Evolutionary conservation across 768 basidiomycete species (phyloP), one percentile per base, ranked within the genome.

Genomic region (Gymnopilus dilepis): DNA sequence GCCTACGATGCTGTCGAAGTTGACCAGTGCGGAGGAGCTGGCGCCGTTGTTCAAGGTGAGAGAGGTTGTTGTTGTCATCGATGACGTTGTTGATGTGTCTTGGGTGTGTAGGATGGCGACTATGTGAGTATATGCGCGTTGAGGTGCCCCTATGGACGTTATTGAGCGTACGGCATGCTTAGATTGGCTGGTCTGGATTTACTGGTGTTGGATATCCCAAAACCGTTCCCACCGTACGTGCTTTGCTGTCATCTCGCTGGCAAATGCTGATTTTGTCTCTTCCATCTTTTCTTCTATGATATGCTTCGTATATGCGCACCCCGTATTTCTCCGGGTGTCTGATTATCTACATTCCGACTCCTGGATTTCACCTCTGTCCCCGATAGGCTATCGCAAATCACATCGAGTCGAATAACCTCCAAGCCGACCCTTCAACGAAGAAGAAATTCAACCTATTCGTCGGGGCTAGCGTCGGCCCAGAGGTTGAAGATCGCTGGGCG

Each of bases 161-260:
- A 8, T 7, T 50, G 47, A 50, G 12, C 47, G 26, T n/a, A 15
- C n/a, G 28, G 4, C 28, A 17, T 50, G 28, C 19, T 33, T 68
- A 82, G 81, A 82, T 83, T 62, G 82, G 81, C 33, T 83, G 80
- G 78, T 81, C 80, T 38, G 82, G 81, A 4, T 83, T 82, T 64
- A 83, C 81, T 21, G 82, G 82, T 22, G 82, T 83, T 9, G 82
- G 82, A 13, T 83, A 83, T 63, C 82, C 82, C 24, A 82, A 83
- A 62, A 70, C 69, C 3, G 74, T 80, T 24, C 82, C 81, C 17
- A 76, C 79, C 0, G 80, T 80, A 59, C 33, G 77, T 75, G 19
- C 45, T 17, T 43, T 34, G 15, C 47, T 28, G 19, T 56, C 43
- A 7, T 13, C 26, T 22, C 8, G 6, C 8, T 0, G 47, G 22